Conservation (phyloP, 1,284 basidiomycete species). For the Rhodotorula sp. region DNA sequence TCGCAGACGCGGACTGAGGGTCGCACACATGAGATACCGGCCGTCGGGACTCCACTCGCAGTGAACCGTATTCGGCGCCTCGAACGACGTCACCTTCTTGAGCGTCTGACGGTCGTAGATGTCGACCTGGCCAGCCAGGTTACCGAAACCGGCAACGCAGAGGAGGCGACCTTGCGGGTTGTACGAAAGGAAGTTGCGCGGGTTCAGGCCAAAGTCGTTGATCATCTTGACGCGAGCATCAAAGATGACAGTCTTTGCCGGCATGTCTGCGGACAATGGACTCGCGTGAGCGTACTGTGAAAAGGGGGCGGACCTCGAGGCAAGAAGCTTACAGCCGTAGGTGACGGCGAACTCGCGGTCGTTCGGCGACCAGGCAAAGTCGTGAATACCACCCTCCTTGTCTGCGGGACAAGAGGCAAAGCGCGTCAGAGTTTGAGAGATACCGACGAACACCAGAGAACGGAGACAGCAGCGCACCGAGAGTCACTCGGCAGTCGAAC, state of each 20-base stretch:
- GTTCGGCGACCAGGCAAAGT: slow-evolving; percentile 96
- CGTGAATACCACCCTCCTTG: slow-evolving; percentile 96
- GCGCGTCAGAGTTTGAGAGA: background rate
- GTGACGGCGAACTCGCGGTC: slow-evolving; percentile 87
- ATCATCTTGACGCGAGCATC: slow-evolving; percentile 84
- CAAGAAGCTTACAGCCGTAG: slow-evolving; percentile 75
- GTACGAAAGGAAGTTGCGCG: slow-evolving; percentile 89
- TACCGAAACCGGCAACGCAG: slow-evolving; percentile 90
- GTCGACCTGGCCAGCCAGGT: slow-evolving; percentile 89
- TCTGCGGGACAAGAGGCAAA: slow-evolving; percentile 53
- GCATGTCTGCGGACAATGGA: slow-evolving; percentile 67
- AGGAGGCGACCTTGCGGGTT: slow-evolving; percentile 90
- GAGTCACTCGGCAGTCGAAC: slow-evolving; percentile 85
- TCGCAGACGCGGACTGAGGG: slow-evolving; percentile 84
- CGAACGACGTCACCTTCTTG: slow-evolving; percentile 78
- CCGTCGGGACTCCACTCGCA: slow-evolving; percentile 97
- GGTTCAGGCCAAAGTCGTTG: slow-evolving; percentile 85
- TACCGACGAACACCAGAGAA: too few relatives aligned
- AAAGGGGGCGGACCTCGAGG: background rate
- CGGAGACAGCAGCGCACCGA: slow-evolving; percentile 53
- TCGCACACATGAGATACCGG: slow-evolving; percentile 87
- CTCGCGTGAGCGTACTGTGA: background rate
- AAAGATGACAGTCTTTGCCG: slow-evolving; percentile 86
- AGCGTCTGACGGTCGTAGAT: slow-evolving; percentile 85
- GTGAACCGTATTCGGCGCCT: slow-evolving; percentile 86